Percentiles rank a stretch among this genome's conserved stretches.
These are phyloP conservation scores for Beauveria medogensis DNA, from an alignment of 2,329 filamentous ascomycete genomes.

Conservation along the genomic window DNA sequence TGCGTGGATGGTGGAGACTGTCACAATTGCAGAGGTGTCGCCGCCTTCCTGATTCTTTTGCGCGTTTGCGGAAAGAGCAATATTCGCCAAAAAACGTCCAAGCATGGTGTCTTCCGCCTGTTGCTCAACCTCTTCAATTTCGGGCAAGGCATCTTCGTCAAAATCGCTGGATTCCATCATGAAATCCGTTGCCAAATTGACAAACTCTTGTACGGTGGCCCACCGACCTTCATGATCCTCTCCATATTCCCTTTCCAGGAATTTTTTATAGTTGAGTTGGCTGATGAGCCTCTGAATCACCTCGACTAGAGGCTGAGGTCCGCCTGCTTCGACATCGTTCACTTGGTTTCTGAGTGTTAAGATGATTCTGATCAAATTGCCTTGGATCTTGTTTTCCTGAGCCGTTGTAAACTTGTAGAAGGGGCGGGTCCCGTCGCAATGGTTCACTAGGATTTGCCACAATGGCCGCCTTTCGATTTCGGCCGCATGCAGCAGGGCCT, in stretches of 20 bases:
- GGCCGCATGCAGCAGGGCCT: constrained; percentile 66
- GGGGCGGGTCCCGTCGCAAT: constrained; percentile 41
- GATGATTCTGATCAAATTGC: constrained; percentile 39
- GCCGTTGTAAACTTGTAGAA: constrained; percentile 41
- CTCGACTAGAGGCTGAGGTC: constrained; percentile 32
- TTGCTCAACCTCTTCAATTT: constrained; percentile 65
- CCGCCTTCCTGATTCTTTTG: constrained; percentile 54
- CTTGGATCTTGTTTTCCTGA: constrained; percentile 45
- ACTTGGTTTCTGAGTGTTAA: constrained; percentile 23
- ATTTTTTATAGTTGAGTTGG: constrained; percentile 65
- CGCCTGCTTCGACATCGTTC: constrained; percentile 19
- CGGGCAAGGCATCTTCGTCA: constrained; percentile 51
- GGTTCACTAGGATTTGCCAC: constrained; percentile 61
- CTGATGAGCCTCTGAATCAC: constrained; percentile 47
- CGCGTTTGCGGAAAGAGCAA: constrained; percentile 74
- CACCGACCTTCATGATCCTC: constrained; percentile 73
- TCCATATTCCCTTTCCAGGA: constrained; percentile 60
- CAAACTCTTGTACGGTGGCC: constrained; percentile 85
- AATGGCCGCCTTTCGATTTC: constrained; percentile 60
- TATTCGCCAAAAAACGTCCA: constrained; percentile 78
- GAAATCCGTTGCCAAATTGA: constrained; percentile 70
- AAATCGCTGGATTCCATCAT: constrained; percentile 32
- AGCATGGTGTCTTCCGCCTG: constrained; percentile 50
- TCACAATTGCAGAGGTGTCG: constrained; percentile 57
- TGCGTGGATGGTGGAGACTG: constrained; percentile 92